Percentiles rank a stretch among this genome's conserved stretches.
These are phyloP conservation scores for Beta vulgaris DNA, from an alignment of 148 eudicot genomes.

Conservation along the genomic window DNA sequence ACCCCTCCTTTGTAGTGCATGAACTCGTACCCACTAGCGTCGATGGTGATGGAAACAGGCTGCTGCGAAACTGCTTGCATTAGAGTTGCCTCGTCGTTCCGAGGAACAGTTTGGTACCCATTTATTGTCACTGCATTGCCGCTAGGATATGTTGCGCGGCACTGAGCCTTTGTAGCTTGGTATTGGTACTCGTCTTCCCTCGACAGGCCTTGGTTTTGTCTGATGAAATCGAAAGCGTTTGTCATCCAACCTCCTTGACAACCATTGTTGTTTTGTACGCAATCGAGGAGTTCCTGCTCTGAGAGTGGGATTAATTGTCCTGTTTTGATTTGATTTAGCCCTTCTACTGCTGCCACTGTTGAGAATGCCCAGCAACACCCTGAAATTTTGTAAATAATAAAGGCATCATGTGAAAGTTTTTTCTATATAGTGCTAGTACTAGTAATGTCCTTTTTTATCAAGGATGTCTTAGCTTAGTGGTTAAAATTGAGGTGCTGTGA, in stretches of 20 bases:
- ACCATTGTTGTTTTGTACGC: slow-evolving; percentile 8
- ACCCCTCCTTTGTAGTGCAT: slow-evolving; percentile 25
- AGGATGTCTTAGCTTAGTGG: too few species aligned
- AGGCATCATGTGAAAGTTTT: too few species aligned
- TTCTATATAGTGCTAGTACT: too few species aligned
- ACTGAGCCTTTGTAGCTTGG: neutral
- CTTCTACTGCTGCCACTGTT: slow-evolving; percentile 43
- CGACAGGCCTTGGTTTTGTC: slow-evolving; percentile 37
- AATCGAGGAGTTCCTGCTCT: slow-evolving; percentile 50
- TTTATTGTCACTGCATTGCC: neutral
- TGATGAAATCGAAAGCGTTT: slow-evolving; percentile 31
- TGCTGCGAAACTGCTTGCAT: slow-evolving; percentile 36
- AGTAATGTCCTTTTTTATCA: too few species aligned
- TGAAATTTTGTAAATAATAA: slow-evolving; percentile 1
- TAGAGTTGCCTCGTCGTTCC: slow-evolving; percentile 25
- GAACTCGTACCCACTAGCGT: slow-evolving; percentile 16
- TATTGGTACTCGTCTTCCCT: slow-evolving; percentile 43
- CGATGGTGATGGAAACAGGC: slow-evolving; percentile 37
- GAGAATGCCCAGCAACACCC: slow-evolving; percentile 61
- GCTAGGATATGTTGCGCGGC: too few species aligned
- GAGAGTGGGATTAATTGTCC: slow-evolving; percentile 36
- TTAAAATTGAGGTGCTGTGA: too few species aligned
- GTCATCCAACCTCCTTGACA: slow-evolving; percentile 30
- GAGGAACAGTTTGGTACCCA: slow-evolving; percentile 26
- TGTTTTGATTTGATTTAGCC: slow-evolving; percentile 29